A percentile compares a stretch with the other conserved stretches of the same genome.
Evolutionary conservation across 2,329 filamentous ascomycete genomes (phyloP).

Genomic region (Fusarium siculi): DNA sequence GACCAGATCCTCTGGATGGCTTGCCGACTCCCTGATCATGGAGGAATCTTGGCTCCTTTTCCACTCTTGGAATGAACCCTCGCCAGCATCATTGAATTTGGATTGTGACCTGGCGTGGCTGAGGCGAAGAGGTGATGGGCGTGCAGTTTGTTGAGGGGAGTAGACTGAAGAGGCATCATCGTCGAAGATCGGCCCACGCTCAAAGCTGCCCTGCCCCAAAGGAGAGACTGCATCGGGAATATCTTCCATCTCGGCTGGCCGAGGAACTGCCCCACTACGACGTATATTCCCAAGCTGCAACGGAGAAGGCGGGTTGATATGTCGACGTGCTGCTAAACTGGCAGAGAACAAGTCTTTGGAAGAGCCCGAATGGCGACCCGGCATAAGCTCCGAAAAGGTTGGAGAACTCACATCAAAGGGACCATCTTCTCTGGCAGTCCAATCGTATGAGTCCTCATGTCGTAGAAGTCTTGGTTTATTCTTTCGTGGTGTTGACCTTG

Average conservation of each 20-base stretch:
- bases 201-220: slow-evolving; percentile 34
- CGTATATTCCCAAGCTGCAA: slow-evolving; percentile 38
- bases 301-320: slow-evolving; percentile 41
- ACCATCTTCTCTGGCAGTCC: slow-evolving; percentile 18
- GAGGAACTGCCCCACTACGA: slow-evolving; percentile 5
- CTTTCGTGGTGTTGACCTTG: slow-evolving; percentile 35
- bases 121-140: slow-evolving; percentile 38
- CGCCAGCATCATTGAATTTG: slow-evolving; percentile 30
- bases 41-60: slow-evolving; percentile 34
- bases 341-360: slow-evolving; percentile 23
- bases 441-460: slow-evolving; percentile 5
- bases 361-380: slow-evolving; percentile 29
- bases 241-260: slow-evolving; percentile 31
- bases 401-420: slow-evolving; percentile 32
- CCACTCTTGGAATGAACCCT: slow-evolving; percentile 45
- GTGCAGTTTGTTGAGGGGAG: slow-evolving; percentile 32
- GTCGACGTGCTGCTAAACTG: slow-evolving; percentile 47
- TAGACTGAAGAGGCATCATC: slow-evolving; percentile 41
- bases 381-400: slow-evolving; percentile 49
- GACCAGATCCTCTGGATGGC: slow-evolving; percentile 20
- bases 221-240: slow-evolving; percentile 44
- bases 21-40: slow-evolving; percentile 24
- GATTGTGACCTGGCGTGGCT: slow-evolving; percentile 33
- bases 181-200: slow-evolving; percentile 15
- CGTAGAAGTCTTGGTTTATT: slow-evolving; percentile 16